Conservation (phyloP, 495 filamentous ascomycete genomes). For the Xylaria scruposa region DNA sequence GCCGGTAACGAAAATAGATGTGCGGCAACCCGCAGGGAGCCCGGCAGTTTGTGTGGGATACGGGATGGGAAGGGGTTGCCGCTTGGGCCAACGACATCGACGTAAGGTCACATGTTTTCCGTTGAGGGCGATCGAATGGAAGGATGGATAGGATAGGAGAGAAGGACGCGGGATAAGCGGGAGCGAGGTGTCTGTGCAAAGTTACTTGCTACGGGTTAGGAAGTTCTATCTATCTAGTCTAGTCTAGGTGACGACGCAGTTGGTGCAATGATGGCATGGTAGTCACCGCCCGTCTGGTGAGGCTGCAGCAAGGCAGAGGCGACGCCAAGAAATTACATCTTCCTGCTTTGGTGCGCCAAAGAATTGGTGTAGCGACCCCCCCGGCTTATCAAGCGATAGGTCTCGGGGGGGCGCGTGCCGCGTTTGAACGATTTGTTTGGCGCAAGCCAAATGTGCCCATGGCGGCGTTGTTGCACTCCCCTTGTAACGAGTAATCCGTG, state of each 20-base stretch:
- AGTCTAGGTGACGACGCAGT: conserved; percentile 2
- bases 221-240: not conserved
- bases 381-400: conserved; percentile 19
- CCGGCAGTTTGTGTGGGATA: conserved; percentile 7
- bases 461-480: not conserved
- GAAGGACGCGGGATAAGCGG: not conserved
- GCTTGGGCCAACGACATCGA: conserved; percentile 26
- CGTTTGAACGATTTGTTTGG: conserved; percentile 22
- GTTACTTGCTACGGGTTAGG: not conserved
- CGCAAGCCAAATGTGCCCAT: conserved; percentile 1
- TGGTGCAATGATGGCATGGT: not conserved
- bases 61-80: not conserved
- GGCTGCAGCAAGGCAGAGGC: conserved; percentile 1
- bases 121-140: conserved; percentile 21
- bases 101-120: conserved; percentile 24
- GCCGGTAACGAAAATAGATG: conserved; percentile 18
- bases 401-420: conserved; percentile 12
- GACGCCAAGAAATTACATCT: not conserved
- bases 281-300: not conserved
- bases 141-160: not conserved
- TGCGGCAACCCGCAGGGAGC: conserved; percentile 21
- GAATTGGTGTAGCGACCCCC: not conserved
- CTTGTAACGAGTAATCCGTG: conserved; percentile 4
- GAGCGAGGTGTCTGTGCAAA: not conserved
- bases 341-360: not conserved